Conservation (phyloP, 106 monocot species). For the Dioscorea dumetorum region DNA sequence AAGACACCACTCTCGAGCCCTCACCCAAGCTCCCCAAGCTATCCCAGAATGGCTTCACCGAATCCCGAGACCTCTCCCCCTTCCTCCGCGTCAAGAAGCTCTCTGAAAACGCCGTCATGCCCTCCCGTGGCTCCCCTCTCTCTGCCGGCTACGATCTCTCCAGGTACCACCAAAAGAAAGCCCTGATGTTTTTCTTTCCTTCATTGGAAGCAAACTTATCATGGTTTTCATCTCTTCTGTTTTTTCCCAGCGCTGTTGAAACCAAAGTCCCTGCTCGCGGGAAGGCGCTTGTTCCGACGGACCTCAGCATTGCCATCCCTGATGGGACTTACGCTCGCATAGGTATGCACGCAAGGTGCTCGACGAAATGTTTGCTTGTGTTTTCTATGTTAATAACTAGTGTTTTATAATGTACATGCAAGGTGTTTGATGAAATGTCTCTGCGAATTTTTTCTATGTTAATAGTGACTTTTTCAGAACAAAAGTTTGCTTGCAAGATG, state of each 20-base stretch:
- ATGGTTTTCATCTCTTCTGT: background rate
- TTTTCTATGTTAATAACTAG: background rate
- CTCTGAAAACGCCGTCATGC: constrained; percentile 54
- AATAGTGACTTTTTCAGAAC: too few relatives aligned
- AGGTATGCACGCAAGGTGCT: constrained; percentile 18
- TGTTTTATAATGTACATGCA: background rate
- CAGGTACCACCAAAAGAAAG: constrained; percentile 24
- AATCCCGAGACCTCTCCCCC: background rate
- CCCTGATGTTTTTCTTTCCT: background rate
- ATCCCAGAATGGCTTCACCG: background rate
- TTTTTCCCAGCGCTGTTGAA: constrained; percentile 39
- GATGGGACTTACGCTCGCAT: constrained; percentile 71
- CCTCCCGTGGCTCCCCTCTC: constrained; percentile 44
- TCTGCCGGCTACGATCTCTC: constrained; percentile 88
- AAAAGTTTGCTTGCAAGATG: too few relatives aligned
- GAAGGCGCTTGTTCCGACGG: constrained; percentile 70
- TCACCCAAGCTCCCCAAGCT: constrained; percentile 37
- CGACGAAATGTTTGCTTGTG: constrained; percentile 7
- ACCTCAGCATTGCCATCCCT: constrained; percentile 84
- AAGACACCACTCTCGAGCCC: constrained; percentile 13
- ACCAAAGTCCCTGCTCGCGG: constrained; percentile 59
- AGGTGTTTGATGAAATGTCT: constrained; percentile 23
- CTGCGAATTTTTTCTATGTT: background rate
- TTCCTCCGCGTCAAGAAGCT: constrained; percentile 65
- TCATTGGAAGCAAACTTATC: background rate